Base-by-base conservation (phyloP, 106 monocot genomes). In the Platanthera zijinensis region DNA sequence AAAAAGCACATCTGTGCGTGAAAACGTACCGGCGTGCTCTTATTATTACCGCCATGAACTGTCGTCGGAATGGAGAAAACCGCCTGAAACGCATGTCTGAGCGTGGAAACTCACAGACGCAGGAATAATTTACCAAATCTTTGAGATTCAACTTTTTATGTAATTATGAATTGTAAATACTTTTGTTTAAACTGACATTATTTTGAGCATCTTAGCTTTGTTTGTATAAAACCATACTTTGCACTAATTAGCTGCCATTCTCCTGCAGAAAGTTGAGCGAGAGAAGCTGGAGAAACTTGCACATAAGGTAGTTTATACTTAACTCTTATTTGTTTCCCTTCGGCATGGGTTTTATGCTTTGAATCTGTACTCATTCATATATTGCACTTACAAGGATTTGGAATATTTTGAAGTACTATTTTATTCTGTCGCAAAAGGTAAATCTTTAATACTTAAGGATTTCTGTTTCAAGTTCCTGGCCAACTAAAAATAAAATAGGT, bases 281-380 rank as follows among this genome's bases (percentile, higher is more conserved):
- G 73, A 73, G 73, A 73, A 73, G 51, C 11, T 73, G 73, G 73
- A 73, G 73, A 73, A 73, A 25, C 73, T 73, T 30, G 73, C 73
- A 52, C 22, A 25, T 1, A 73, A 73, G 73, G 73, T 73, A 73
- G 52, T 22, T 51, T 22, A 3, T 5, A 10, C 10, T 22, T 22
- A 10, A 10, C 14, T 0, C 4, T 52, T 7, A 15, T 25, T 14
- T 39, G 45, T 39, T 69, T 1, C 7, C 25, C 52, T 12, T 30
- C 10, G 10, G 14, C 7, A 72, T 48, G 17, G n/a, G 7, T n/a
- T 48, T 21, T 9, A 11, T 25, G 21, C 17, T 52, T 73, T 9
- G 8, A 51, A 25, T 10, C 25, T 73, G 8, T 19, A 10, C 11
- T 73, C 28, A 52, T 13, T 51, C 52, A n/a, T 52, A 51, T 73